Base-by-base conservation (phyloP, 352 stramenopile species). In the Phytopythium aichiense region DNA sequence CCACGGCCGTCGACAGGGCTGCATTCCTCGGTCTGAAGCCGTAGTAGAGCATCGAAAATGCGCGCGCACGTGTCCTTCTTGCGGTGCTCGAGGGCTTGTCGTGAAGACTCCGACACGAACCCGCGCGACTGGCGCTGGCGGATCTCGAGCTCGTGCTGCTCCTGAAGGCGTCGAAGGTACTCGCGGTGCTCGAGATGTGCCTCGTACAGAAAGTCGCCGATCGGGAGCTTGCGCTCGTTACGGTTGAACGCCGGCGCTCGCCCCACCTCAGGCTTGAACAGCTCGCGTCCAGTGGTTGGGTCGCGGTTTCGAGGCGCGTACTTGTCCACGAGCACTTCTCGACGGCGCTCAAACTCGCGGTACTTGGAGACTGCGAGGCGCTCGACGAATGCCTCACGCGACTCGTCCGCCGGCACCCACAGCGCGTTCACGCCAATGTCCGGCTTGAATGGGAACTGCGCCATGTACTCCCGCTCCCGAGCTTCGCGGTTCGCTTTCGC, bases 351-450 rank as follows among this genome's bases (percentile, higher is more conserved):
- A 6, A 88, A 52, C 46, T 91, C 80, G 1, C 88, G 76, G 37
- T 84, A 90, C 31, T 85, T 85, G 33, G 77, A 67, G 22, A 93
- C 83, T 7, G 84, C 81, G 12, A 93, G 77, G 7, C 81, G 75
- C 58, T 91, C 68, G 13, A 91, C 81, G 51, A 93, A 74, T 57
- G 85, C 82, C 1, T 70, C 77, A 15, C 76, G 64, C 13, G 69
- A 74, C 16, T 69, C 63, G 28, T 77, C 63, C 7, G 61, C 50
- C 13, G 64, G 70, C 43, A 74, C 68, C 83, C 83, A 92, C 1
- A 90, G 65, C 30, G 79, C 60, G 56, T 91, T 91, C 12, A 92
- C 74, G 16, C 84, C 84, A 56, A 93, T 92, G 60, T 93, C 71
- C 22, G 84, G 84, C 60, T 90, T 90, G 72, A 92, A 90, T 15